phyloP scores from a whole-genome alignment of 1,139 yeast species.

The Pichia sp. region DNA sequence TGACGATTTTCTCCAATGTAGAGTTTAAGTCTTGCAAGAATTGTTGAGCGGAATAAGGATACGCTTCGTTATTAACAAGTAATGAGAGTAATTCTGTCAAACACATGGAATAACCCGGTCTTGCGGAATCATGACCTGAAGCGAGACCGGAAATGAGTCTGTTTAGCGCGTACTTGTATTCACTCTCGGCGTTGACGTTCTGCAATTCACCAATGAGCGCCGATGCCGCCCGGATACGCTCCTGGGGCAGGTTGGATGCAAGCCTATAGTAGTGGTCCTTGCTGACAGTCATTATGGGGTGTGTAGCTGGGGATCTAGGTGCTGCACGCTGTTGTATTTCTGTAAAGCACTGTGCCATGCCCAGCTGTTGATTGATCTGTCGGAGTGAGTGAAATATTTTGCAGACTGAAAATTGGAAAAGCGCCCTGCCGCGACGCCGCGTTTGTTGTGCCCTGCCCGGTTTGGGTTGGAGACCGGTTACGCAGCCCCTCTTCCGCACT shows the following conservation, averaged over 20 bases:
- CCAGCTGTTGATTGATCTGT: too few species aligned
- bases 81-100: constrained; percentile 45
- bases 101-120: constrained; percentile 87
- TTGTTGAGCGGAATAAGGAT: constrained; percentile 17
- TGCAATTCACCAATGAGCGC: constrained; percentile 53
- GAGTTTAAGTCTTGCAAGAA: constrained; percentile 39
- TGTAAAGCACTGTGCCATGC: too few species aligned
- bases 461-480: constrained; percentile 18
- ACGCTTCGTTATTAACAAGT: not conserved
- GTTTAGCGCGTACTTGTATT: constrained; percentile 77
- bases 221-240: constrained; percentile 68
- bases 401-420: not conserved
- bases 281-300: constrained; percentile 45
- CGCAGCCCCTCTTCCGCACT: constrained; percentile 12
- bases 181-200: constrained; percentile 38
- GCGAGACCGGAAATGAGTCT: constrained; percentile 76
- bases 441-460: too few species aligned
- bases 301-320: too few species aligned
- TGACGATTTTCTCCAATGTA: constrained; percentile 33
- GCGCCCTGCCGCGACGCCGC: constrained; percentile 2
- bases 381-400: too few species aligned
- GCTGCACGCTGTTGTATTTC: too few species aligned
- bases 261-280: constrained; percentile 72
- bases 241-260: constrained; percentile 70
- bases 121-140: constrained; percentile 75